Evolutionary conservation across 1,284 basidiomycete species (phyloP), one percentile per base, ranked within the genome.

Genomic region (Phylloporus sp.): DNA sequence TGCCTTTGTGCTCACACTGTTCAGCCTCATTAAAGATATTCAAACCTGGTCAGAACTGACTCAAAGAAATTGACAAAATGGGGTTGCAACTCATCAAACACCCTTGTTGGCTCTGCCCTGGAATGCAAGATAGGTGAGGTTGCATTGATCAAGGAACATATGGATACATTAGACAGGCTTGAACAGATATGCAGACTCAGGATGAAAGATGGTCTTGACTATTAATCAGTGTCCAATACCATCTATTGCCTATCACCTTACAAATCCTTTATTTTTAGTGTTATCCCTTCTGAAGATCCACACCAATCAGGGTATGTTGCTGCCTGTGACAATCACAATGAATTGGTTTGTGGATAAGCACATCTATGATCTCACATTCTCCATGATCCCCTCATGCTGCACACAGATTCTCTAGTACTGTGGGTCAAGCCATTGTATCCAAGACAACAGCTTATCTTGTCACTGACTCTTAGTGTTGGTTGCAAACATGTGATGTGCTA

Each of bases 251-350:
- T 65, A n/a, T 55, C 37, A 59, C 41, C 64, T 73, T 62, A 68
- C 27, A 52, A 59, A 59, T 69, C 63, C 59, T 64, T 63, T 43
- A 7, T 57, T 67, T 61, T 65, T 20, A 92, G 90, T 72, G 77
- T 93, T 66, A 83, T 97, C 41, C 94, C 95, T 2, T 91, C 88
- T 64, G 94, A 95, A 77, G 96, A 98, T 78, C 92, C 95, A 15
- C 96, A 98, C 78, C 90, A 90, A 67, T 96, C 94, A 6, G 96
- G 98, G 79, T 95, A 94, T 71, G 91, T 96, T 17, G 90, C 94
- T 12, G 80, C 85, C 10, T 89, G 90, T 60, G 95, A 98, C 77
- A 92, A 93, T 78, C 89, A 96, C 41, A 85, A 93, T 64, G 89
- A 93, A 74, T 98, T 88, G 84, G 91, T 98, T 63, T 91, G 94